phyloP scores from a whole-genome alignment of 805 yeast genomes.

The Starmera quercuum region DNA sequence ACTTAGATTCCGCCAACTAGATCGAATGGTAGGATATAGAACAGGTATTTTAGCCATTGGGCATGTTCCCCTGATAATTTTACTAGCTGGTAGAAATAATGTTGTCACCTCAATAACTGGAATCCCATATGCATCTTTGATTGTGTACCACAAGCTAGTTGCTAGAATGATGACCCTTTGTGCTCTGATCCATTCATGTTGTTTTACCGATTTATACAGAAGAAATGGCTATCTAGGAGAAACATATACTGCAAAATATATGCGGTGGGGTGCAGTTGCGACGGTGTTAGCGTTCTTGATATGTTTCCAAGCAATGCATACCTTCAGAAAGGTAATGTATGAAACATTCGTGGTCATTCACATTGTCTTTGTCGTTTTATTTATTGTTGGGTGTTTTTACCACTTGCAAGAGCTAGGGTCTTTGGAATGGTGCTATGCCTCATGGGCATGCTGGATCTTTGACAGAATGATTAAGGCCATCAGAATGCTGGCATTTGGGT shows the following conservation, averaged over 20 bases:
- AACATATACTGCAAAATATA: constrained; percentile 1
- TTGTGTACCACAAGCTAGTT: constrained; percentile 59
- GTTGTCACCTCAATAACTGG: constrained; percentile 54
- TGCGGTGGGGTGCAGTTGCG: constrained; percentile 30
- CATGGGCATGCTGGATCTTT: constrained; percentile 35
- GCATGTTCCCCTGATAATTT: constrained; percentile 43
- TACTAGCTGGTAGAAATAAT: constrained; percentile 70
- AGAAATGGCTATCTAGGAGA: constrained; percentile 1
- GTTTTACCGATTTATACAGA: constrained; percentile 2
- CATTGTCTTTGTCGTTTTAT: constrained; percentile 41
- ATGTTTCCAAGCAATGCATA: constrained; percentile 36
- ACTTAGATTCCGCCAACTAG: not conserved
- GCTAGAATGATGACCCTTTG: constrained; percentile 31
- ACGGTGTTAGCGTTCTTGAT: constrained; percentile 33
- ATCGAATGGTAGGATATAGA: constrained; percentile 4
- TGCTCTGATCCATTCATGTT: not conserved
- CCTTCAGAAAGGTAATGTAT: constrained; percentile 42
- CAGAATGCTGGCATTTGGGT: constrained; percentile 22
- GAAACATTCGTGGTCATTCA: constrained; percentile 51
- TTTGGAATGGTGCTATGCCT: constrained; percentile 39
- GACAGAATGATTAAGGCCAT: constrained; percentile 42
- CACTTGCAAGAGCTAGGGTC: constrained; percentile 45
- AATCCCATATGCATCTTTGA: constrained; percentile 54
- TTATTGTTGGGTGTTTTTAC: constrained; percentile 44
- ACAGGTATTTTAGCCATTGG: constrained; percentile 22